Base-by-base conservation (phyloP, 192 early-diverging fungal species). In the Entomortierella beljakovae region DNA sequence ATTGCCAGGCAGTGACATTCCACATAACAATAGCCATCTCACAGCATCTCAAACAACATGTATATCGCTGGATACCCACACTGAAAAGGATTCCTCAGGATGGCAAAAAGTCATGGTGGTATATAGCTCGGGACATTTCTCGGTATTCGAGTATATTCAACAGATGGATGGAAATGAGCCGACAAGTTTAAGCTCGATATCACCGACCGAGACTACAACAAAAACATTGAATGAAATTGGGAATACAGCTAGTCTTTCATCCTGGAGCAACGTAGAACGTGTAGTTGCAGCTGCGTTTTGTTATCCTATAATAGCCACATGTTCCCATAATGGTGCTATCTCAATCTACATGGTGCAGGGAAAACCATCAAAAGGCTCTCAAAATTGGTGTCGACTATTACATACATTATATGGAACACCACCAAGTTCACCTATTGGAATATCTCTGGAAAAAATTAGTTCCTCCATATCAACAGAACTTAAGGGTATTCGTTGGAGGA, bases 51-150 rank as follows among this genome's bases (percentile, higher is more conserved):
- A 32, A 9, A 68, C 69, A 33, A 69, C 52, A 7, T 68, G 59
- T 46, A 4, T 77, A 1, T 38, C 65, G 2, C 40, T 77, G 22
- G 73, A 77, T 32, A 63, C 43, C 18, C 63, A 58, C 20, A 32
- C 26, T 9, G 55, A 10, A 2, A 43, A 31, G 32, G n/a, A 35
- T n/a, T 26, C 32, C 16, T 40, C 25, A 15, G 58, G 25, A 3
- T 68, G 72, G 64, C 75, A 79, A 56, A 68, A 62, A 5, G 75
- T 65, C 49, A 57, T 79, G 67, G 68, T 79, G 16, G 75, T 66
- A 43, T 70, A 65, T 25, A 38, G 46, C 9, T 65, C 75, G 9
- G 75, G 75, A 3, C 75, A 79, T n/a, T 70, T 79, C 38, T 58
- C 75, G 1, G 38, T 79, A 22, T 79, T 79, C 52, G 67, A 69